Evolutionary conservation across 805 yeast genomes (phyloP).

Genomic region (Metschnikowia corniflorae): DNA sequence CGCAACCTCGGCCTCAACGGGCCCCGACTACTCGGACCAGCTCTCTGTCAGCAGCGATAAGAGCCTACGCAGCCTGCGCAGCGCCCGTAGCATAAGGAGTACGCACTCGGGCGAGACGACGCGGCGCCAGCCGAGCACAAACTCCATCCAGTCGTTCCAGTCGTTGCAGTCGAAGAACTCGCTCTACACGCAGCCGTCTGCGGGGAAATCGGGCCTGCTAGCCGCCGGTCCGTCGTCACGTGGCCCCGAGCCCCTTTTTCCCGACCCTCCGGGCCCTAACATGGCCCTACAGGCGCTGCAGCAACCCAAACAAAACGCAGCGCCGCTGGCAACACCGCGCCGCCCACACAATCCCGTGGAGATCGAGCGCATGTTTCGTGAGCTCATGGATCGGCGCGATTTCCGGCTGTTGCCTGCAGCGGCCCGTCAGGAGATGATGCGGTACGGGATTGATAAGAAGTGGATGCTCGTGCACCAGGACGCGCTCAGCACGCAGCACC

Average conservation of each 20-base stretch:
- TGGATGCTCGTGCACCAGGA: constrained; percentile 92
- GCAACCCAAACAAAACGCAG: constrained; percentile 1
- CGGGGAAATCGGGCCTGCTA: constrained; percentile 4
- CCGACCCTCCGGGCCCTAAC: background rate
- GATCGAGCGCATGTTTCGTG: constrained; percentile 71
- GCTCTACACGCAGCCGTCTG: constrained; percentile 30
- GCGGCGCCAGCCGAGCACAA: background rate
- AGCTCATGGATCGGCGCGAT: constrained; percentile 80
- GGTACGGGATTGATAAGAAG: constrained; percentile 72
- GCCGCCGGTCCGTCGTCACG: constrained; percentile 9
- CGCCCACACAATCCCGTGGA: constrained; percentile 64
- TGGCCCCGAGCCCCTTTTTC: constrained; percentile 3
- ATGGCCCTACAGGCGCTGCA: background rate
- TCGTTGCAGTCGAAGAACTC: background rate
- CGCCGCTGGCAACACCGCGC: constrained; percentile 40
- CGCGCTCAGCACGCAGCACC: constrained; percentile 69
- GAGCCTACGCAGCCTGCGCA: constrained; percentile 2
- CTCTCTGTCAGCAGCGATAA: constrained; percentile 23
- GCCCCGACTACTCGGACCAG: constrained; percentile 30
- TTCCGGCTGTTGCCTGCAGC: constrained; percentile 64
- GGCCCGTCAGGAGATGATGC: constrained; percentile 73
- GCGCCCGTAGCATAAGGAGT: constrained; percentile 1
- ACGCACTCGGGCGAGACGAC: background rate
- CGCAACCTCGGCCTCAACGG: no score
- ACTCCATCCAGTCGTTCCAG: constrained; percentile 3